Base-by-base conservation (phyloP, 2,329 filamentous ascomycete genomes). In the Paramyrothecium roridum region DNA sequence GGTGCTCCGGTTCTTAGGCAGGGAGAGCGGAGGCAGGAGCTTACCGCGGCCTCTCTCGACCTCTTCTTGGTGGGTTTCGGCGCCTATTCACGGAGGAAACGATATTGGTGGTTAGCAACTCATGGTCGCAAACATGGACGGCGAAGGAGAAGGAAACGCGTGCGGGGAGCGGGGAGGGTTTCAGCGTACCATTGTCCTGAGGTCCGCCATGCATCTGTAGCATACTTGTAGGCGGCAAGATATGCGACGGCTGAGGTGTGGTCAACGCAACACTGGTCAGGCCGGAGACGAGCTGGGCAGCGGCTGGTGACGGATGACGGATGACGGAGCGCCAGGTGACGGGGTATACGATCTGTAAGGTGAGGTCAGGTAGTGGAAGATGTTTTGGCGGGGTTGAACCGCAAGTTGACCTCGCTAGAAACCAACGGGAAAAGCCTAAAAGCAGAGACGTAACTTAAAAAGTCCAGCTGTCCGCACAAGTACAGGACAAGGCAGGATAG, bases 1-100 rank as follows among this genome's bases (percentile, higher is more conserved):
- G n/a, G 84, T 86, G 68, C 84, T 87, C 64, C 81, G 78, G 69
- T 86, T 87, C 71, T 86, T 87, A 55, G 84, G 83, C 54, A 87
- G 73, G 57, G 79, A 76, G 55, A 83, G 68, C 49, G 77, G 70
- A 46, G 77, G 72, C 54, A 73, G 65, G 58, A 80, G 74, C 66
- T 77, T 76, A 64, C 67, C 73, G 59, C 77, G 73, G 56, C 74
- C 78, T 65, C 73, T 73, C 66, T 71, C 67, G 55, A 69, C 67
- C 55, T 73, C 65, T 57, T 63, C 67, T 49, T 59, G 62, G 56
- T 63, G 64, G 55, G 65, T 67, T 57, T 73, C 69, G 63, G 65
- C 62, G 63, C 63, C 71, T 73, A 52, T 11, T 52, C 50, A 47
- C 34, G 54, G 55, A 57, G 40, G 48, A n/a, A 50, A 53, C 45